Base-by-base conservation (phyloP, 805 yeast species). In the Huiozyma naganishii region DNA sequence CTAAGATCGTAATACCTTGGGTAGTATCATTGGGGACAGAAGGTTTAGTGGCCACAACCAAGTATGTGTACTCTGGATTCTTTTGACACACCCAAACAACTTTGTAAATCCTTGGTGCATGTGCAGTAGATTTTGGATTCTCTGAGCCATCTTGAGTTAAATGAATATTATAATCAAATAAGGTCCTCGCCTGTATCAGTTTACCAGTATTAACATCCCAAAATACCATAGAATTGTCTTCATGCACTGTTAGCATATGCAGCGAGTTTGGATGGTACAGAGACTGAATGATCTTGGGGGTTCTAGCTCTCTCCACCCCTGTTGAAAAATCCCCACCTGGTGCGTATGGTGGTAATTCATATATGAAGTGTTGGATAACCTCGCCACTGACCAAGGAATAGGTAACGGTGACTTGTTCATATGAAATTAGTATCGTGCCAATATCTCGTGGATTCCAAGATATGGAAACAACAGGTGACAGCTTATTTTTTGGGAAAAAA, bases 191-290 rank as follows among this genome's bases (percentile, higher is more conserved):
- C 43, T 79, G 79, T 10, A 92, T 67, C 37, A 78, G 64, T 11
- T 76, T 75, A 0, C 94, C 96, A 33, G 79, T 79, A 30, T 78
- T 72, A 1, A 86, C 83, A 61, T 92, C 98, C 97, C 97, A 92
- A 57, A 92, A 92, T 1, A 78, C 95, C 33, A 92, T 55, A 0
- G 94, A 75, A 43, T 90, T 90, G 55, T 89, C 95, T 23, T 69
- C 79, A 61, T 90, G 94, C 2, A 78, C 73, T 0, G 95, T 80
- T 17, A 84, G 72, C 3, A 86, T 65, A 57, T 89, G 95, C 38
- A 88, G 72, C 0, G 97, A 96, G 57, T 87, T 87, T 2, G 99
- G 98, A 61, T 90, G 97, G 76, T 85, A 92, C 32, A 76, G 68
- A 0, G 95, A 80, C 41, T 79, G 65, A 1, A 65, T 45, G 0